A percentile compares a stretch with the other conserved stretches of the same genome.
Conservation (phyloP, 1,284 basidiomycete species). For the Pterulicium gracile region DNA sequence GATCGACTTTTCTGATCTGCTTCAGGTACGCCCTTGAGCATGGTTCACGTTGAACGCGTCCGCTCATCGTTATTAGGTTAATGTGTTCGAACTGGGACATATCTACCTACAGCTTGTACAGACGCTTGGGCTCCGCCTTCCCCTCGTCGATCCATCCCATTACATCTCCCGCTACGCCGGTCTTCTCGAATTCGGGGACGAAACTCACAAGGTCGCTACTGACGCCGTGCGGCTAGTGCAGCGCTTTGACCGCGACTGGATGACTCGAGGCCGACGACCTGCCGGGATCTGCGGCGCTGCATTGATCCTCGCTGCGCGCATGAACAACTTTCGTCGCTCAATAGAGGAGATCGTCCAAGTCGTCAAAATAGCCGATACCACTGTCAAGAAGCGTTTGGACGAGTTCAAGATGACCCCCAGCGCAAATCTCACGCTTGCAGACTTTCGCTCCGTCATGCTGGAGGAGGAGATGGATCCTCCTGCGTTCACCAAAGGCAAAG, state of each 20-base stretch:
- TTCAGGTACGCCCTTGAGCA: slow-evolving; percentile 46
- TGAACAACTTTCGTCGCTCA: slow-evolving; percentile 94
- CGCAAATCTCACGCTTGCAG: slow-evolving; percentile 78
- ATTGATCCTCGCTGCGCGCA: slow-evolving; percentile 88
- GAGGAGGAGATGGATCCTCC: slow-evolving; percentile 90
- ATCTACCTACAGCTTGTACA: slow-evolving; percentile 93
- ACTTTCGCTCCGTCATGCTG: slow-evolving; percentile 88
- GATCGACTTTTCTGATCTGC: slow-evolving; percentile 92
- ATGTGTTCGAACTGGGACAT: slow-evolving; percentile 95
- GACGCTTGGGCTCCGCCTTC: slow-evolving; percentile 80
- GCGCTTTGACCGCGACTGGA: slow-evolving; percentile 96
- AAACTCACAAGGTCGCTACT: slow-evolving; percentile 84
- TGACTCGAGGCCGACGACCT: slow-evolving; percentile 89
- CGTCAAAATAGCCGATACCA: slow-evolving; percentile 95
- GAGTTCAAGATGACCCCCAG: slow-evolving; percentile 91
- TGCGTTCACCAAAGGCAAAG: slow-evolving; percentile 69
- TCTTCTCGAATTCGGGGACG: slow-evolving; percentile 94
- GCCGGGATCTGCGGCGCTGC: slow-evolving; percentile 97
- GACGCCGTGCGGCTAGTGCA: slow-evolving; percentile 93
- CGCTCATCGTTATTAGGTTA: slow-evolving; percentile 50
- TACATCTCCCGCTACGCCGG: slow-evolving; percentile 96
- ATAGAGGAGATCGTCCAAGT: slow-evolving; percentile 96
- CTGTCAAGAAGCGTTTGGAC: slow-evolving; percentile 87
- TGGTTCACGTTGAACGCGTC: slow-evolving; percentile 2
- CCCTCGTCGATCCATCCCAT: slow-evolving; percentile 91